Evolutionary conservation across 2,329 filamentous ascomycete genomes (phyloP), one percentile per base, ranked within the genome.

Genomic region (Annulohypoxylon truncatum): DNA sequence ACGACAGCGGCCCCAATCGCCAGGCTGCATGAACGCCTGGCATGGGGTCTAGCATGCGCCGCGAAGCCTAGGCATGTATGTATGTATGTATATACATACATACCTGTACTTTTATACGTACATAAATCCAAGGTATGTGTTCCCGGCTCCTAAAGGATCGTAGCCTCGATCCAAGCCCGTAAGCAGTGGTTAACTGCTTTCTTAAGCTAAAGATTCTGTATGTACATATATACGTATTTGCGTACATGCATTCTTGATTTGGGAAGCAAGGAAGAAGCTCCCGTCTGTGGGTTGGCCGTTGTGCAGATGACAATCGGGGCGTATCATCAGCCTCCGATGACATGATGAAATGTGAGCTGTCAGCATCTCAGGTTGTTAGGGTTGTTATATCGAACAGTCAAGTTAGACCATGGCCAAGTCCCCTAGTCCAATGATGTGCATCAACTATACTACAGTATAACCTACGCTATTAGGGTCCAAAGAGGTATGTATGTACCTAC

Each of bases 21-120:
- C 68, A 70, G 66, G 72, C 71, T 74, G 73, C 73, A 75, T 75
- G 73, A 75, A 75, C 73, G 70, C 69, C 71, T 72, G 64, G 68
- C 71, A 71, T 66, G 68, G 68, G 69, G 64, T 50, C 63, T 56
- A 66, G 66, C 63, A 29, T 62, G 55, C 54, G 54, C 63, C 61
- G 59, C 50, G 48, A 61, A 61, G 61, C 55, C 51, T 70, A 68
- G 59, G 70, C 63, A 50, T 31, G n/a, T 15, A 12, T 44, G 48
- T 33, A 26, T 18, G 9, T 35, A 53, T 7, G 13, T 50, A 47
- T 18, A 33, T 54, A 26, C 35, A 18, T 38, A 38, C 29, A n/a
- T n/a, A n/a, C n/a, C n/a, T n/a, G n/a, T n/a, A n/a, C n/a, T n/a
- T n/a, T n/a, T n/a, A n/a, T n/a, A n/a, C n/a, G n/a, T 53, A 63